Conservation (phyloP, 371 early-diverging fungal genomes). For the Rhizopus arrhizus region DNA sequence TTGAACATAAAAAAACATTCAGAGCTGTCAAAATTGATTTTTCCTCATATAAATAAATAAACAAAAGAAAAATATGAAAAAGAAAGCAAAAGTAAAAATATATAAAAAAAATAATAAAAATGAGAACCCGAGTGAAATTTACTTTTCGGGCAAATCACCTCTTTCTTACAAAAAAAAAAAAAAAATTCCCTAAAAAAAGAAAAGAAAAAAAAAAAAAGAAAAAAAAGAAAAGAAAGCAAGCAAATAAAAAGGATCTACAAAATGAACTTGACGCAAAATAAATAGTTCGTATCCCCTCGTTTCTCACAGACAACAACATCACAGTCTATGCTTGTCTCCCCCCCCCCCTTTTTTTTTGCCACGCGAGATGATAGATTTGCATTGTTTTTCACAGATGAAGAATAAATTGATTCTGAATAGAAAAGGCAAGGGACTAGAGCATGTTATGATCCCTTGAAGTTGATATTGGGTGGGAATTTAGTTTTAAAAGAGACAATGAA, state of each 20-base stretch:
- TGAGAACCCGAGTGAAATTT: slow-evolving; percentile 28
- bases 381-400: slow-evolving; percentile 1
- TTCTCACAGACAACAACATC: too few species aligned
- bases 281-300: too few species aligned
- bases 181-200: too few species aligned
- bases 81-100: slow-evolving; percentile 8
- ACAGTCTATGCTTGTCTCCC: background rate
- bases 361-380: slow-evolving; percentile 3
- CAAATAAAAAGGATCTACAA: background rate
- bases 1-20: slow-evolving; percentile 2
- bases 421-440: too few species aligned
- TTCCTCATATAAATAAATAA: slow-evolving; percentile 8
- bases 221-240: too few species aligned
- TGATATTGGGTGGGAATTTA: too few species aligned
- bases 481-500: too few species aligned
- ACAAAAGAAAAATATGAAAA: background rate
- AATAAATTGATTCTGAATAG: background rate
- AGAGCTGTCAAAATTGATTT: background rate
- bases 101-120: slow-evolving; percentile 9
- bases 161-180: background rate
- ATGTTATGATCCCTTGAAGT: too few species aligned
- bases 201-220: too few species aligned
- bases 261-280: background rate
- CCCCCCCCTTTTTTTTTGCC: slow-evolving; percentile 12
- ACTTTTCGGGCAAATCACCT: slow-evolving; percentile 23